Evolutionary conservation across 441 rosid genomes (phyloP).

Genomic region (Adansonia grandidieri): DNA sequence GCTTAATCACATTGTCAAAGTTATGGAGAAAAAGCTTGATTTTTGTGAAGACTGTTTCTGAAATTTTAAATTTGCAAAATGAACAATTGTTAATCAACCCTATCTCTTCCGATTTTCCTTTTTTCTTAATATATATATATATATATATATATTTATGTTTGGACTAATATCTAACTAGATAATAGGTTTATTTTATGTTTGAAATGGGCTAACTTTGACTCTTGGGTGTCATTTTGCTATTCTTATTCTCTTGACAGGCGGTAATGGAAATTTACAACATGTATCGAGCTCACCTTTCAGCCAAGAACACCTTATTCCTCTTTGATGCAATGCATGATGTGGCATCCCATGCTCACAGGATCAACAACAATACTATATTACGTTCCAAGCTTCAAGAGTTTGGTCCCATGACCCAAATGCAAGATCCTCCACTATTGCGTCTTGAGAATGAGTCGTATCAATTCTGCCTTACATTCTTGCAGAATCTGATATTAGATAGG

Average conservation of each 20-base stretch:
- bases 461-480: conserved; percentile 89
- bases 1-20: not conserved
- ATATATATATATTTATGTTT: not conserved
- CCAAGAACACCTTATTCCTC: conserved; percentile 73
- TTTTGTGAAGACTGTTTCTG: not conserved
- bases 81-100: not conserved
- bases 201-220: not conserved
- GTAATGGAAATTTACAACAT: conserved; percentile 96
- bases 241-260: conserved; percentile 56
- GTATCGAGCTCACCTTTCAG: conserved; percentile 79
- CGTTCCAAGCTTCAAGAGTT: conserved; percentile 88
- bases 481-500: conserved; percentile 70
- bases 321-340: conserved; percentile 80
- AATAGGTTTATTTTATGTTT: conserved; percentile 3
- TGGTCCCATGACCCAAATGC: conserved; percentile 96
- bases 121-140: too few relatives aligned
- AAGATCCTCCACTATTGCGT: conserved; percentile 96
- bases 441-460: conserved; percentile 98
- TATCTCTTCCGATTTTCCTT: not conserved
- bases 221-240: conserved; percentile 6
- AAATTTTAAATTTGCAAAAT: conserved; percentile 9
- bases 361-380: conserved; percentile 63
- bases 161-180: not conserved
- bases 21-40: not conserved
- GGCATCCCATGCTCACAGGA: conserved; percentile 84